A percentile compares a stretch with the other conserved stretches of the same genome.
Evolutionary conservation across 148 eudicot genomes (phyloP).

Genomic region (Selenicereus undatus): DNA sequence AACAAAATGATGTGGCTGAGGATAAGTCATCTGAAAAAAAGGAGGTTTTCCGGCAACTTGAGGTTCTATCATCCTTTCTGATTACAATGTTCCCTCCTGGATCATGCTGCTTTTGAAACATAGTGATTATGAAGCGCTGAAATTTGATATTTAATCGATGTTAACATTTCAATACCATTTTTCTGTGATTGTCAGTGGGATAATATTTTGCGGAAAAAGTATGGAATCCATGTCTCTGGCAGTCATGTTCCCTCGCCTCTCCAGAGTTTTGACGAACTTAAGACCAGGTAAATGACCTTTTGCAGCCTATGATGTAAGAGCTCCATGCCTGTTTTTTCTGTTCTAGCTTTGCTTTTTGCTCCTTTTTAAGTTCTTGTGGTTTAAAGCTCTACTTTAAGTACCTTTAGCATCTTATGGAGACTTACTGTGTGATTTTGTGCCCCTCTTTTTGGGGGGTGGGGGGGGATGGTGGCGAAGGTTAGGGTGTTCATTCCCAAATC

Average conservation of each 20-base stretch:
- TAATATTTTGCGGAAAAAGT: conserved; percentile 64
- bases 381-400: too few species aligned
- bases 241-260: conserved; percentile 85
- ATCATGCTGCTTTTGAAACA: not conserved
- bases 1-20: conserved; percentile 35
- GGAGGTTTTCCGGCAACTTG: conserved; percentile 61
- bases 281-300: conserved; percentile 43
- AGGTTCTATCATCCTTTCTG: conserved; percentile 37
- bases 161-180: conserved; percentile 5
- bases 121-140: not conserved
- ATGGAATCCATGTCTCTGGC: conserved; percentile 74
- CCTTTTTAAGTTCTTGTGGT: not conserved
- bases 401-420: too few species aligned
- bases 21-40: conserved; percentile 44
- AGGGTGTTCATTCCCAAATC: not conserved
- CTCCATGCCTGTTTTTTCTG: not conserved
- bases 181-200: conserved; percentile 50
- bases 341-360: not conserved
- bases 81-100: not conserved
- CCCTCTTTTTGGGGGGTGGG: too few species aligned
- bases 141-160: conserved; percentile 5
- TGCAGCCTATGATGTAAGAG: not conserved
- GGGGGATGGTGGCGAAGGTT: not conserved
- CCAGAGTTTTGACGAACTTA: conserved; percentile 65
- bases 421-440: too few species aligned